These are phyloP conservation scores for Fragilariopsis cylindrus DNA, from an alignment of 108 stramenopile species.

Conservation along the genomic window DNA sequence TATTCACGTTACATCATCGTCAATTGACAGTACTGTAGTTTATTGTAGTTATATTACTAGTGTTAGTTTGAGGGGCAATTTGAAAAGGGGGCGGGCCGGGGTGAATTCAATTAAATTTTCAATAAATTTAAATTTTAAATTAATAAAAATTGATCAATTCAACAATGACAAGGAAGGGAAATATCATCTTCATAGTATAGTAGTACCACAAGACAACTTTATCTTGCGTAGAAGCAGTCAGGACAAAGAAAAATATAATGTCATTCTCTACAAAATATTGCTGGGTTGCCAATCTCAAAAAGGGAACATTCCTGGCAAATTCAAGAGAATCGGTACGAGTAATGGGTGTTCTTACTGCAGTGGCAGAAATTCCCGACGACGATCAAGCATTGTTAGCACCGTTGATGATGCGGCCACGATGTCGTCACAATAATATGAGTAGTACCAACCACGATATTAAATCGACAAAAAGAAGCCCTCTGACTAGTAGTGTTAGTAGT, in stretches of 20 bases:
- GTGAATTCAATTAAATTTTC: not conserved
- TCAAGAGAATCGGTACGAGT: slow-evolving; percentile 22
- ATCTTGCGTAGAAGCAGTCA: not conserved
- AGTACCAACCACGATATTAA: not conserved
- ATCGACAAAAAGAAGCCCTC: too few relatives aligned
- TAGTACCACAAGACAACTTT: not conserved
- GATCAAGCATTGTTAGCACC: not conserved
- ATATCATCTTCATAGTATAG: too few relatives aligned
- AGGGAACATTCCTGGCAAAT: slow-evolving; percentile 14
- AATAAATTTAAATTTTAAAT: not conserved
- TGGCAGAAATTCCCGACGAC: not conserved
- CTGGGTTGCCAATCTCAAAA: slow-evolving; percentile 11
- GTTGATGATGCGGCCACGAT: not conserved
- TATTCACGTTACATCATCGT: too few relatives aligned
- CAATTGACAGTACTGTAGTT: too few relatives aligned
- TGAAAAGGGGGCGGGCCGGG: not conserved
- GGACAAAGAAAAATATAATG: not conserved
- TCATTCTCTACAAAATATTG: slow-evolving; percentile 6
- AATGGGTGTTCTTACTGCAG: slow-evolving; percentile 9
- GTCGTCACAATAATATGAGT: not conserved
- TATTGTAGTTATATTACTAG: too few relatives aligned
- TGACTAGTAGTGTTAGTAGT: not conserved
- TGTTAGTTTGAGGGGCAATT: too few relatives aligned
- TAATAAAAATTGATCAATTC: not conserved
- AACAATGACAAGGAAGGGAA: not conserved